A percentile compares a stretch with the other conserved stretches of the same genome.
phyloP scores from a whole-genome alignment of 768 basidiomycete species.

The Auriculariales sp. region DNA sequence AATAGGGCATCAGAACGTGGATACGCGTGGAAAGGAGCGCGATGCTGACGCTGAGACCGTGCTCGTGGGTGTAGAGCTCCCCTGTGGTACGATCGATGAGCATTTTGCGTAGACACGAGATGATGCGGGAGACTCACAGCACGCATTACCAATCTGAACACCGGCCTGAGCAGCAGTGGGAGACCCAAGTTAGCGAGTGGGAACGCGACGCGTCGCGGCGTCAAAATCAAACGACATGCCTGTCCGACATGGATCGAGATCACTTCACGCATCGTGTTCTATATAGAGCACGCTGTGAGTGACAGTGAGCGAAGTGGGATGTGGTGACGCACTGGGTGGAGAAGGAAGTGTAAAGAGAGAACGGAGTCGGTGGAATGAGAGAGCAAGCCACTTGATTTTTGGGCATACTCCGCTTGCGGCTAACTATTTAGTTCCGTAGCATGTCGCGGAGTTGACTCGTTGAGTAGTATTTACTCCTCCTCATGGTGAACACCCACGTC shows the following conservation, averaged over 20 bases:
- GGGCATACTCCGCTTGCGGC: no score
- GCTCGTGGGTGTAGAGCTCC: slow-evolving; percentile 98
- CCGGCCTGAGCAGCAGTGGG: not conserved
- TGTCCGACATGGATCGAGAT: slow-evolving; percentile 98
- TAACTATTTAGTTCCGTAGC: no score
- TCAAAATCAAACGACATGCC: no score
- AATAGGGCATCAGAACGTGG: not conserved
- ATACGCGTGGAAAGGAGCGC: not conserved
- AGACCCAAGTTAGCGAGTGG: not conserved
- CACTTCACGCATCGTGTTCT: slow-evolving; percentile 68
- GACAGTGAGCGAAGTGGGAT: not conserved
- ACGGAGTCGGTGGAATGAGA: not conserved
- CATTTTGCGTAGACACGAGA: slow-evolving; percentile 19
- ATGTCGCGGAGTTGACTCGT: no score
- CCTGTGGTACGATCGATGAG: slow-evolving; percentile 30
- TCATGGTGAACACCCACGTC: no score
- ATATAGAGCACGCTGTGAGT: not conserved
- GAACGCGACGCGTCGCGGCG: no score
- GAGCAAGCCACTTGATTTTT: no score
- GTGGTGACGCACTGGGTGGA: not conserved
- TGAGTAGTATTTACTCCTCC: no score
- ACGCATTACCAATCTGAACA: slow-evolving; percentile 73
- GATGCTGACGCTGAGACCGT: slow-evolving; percentile 79
- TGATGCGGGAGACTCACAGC: slow-evolving; percentile 52
- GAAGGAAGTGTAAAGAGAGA: not conserved